Evolutionary conservation across 2,329 filamentous ascomycete genomes (phyloP).

Genomic region (Fusarium virguliforme): DNA sequence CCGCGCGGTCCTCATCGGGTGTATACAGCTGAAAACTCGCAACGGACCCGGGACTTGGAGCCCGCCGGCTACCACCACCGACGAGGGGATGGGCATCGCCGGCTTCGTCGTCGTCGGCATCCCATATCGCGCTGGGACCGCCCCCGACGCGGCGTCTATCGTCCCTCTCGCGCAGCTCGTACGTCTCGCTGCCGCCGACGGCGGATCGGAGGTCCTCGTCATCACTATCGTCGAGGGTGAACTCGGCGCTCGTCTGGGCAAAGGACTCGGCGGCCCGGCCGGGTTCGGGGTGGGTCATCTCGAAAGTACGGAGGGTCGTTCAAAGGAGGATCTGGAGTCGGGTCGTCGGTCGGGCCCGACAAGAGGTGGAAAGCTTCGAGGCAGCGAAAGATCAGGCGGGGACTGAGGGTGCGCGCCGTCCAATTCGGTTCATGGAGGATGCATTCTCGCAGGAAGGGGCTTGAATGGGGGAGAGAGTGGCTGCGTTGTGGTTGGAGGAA

Average conservation of each 20-base stretch:
- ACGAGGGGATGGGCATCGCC: slow-evolving; percentile 46
- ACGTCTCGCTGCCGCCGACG: slow-evolving; percentile 53
- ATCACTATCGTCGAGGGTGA: slow-evolving; percentile 57
- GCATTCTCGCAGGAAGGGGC: slow-evolving; percentile 30
- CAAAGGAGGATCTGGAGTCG: not conserved
- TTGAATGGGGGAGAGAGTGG: not conserved
- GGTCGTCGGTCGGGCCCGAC: not conserved
- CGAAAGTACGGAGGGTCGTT: slow-evolving; percentile 30
- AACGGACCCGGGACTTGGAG: slow-evolving; percentile 52
- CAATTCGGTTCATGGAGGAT: slow-evolving; percentile 22
- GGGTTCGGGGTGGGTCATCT: slow-evolving; percentile 48
- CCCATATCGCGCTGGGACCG: slow-evolving; percentile 39
- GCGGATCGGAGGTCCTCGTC: slow-evolving; percentile 56
- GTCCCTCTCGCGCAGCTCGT: slow-evolving; percentile 53
- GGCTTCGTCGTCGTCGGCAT: slow-evolving; percentile 38
- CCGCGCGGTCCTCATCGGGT: slow-evolving; percentile 79
- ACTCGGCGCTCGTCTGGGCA: slow-evolving; percentile 59
- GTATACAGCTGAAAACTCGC: slow-evolving; percentile 64
- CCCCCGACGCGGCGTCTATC: slow-evolving; percentile 22
- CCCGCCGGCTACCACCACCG: slow-evolving; percentile 33
- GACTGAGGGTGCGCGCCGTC: slow-evolving; percentile 26
- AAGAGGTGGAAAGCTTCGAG: not conserved
- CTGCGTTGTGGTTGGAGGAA: slow-evolving; percentile 9
- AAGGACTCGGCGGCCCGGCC: slow-evolving; percentile 55
- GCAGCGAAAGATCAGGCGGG: slow-evolving; percentile 16